These are phyloP conservation scores for Botrytis aclada DNA, from an alignment of 2,329 filamentous ascomycete species.

Conservation along the genomic window DNA sequence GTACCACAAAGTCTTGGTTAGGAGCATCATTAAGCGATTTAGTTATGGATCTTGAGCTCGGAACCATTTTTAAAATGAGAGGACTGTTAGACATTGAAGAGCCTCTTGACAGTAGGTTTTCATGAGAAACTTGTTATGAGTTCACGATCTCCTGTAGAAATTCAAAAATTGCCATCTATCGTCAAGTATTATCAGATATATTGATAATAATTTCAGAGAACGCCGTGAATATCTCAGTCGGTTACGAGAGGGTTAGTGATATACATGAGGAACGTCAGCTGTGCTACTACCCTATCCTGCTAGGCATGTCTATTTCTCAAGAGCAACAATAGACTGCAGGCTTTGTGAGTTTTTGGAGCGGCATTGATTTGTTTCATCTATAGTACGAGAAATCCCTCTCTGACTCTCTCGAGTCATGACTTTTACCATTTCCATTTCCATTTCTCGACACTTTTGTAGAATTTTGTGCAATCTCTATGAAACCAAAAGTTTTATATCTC, in stretches of 20 bases:
- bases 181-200: background rate
- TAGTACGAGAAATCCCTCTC: fast-evolving
- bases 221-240: background rate
- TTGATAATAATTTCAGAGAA: background rate
- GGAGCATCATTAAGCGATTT: background rate
- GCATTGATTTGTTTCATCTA: background rate
- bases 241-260: background rate
- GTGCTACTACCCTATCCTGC: background rate
- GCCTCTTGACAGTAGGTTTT: background rate
- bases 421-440: fast-evolving
- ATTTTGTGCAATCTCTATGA: background rate
- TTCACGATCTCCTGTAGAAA: background rate
- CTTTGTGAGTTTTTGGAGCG: background rate
- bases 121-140: too few species aligned
- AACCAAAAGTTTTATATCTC: fast-evolving
- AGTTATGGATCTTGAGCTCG: background rate
- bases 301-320: background rate
- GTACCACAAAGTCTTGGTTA: background rate
- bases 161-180: background rate
- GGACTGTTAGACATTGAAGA: background rate
- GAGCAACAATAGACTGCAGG: background rate
- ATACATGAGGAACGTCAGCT: background rate
- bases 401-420: background rate
- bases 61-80: background rate
- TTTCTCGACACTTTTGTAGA: background rate